Conservation (phyloP, 2,329 filamentous ascomycete species). For the Tolypocladium paradoxum region DNA sequence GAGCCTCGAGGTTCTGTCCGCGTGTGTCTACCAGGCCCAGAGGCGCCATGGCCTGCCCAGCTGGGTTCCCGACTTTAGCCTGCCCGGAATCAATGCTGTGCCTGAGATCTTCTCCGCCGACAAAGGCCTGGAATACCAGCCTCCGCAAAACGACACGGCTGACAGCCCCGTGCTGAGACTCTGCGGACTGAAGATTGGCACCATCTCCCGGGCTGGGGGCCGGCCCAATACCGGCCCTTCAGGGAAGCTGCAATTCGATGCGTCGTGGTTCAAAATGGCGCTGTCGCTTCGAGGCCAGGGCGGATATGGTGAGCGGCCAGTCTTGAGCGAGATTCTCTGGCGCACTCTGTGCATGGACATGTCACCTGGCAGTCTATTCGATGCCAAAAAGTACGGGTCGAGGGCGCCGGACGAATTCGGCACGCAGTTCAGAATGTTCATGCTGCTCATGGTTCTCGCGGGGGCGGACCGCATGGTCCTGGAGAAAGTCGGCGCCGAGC, state of each 20-base stretch:
- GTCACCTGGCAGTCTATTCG: constrained; percentile 10
- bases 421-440: constrained; percentile 10
- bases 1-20: constrained; percentile 7
- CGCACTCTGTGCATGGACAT: constrained; percentile 16
- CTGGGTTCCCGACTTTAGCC: constrained; percentile 14
- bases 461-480: constrained; percentile 23
- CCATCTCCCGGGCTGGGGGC: constrained; percentile 4
- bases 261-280: constrained; percentile 9
- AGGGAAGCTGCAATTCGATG: constrained; percentile 12
- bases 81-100: constrained; percentile 10
- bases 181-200: constrained; percentile 8
- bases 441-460: constrained; percentile 14
- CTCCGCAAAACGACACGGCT: not conserved
- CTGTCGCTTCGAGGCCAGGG: constrained; percentile 8
- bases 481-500: constrained; percentile 16
- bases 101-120: constrained; percentile 11
- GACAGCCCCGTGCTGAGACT: constrained; percentile 3
- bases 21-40: constrained; percentile 5
- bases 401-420: constrained; percentile 10
- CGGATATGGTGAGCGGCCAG: not conserved
- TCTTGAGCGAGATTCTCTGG: constrained; percentile 12
- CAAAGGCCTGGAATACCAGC: constrained; percentile 7
- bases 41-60: constrained; percentile 7
- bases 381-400: constrained; percentile 5
- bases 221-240: constrained; percentile 5